Evolutionary conservation across 352 stramenopile genomes (phyloP).

Genomic region (Plasmopara muralis): DNA sequence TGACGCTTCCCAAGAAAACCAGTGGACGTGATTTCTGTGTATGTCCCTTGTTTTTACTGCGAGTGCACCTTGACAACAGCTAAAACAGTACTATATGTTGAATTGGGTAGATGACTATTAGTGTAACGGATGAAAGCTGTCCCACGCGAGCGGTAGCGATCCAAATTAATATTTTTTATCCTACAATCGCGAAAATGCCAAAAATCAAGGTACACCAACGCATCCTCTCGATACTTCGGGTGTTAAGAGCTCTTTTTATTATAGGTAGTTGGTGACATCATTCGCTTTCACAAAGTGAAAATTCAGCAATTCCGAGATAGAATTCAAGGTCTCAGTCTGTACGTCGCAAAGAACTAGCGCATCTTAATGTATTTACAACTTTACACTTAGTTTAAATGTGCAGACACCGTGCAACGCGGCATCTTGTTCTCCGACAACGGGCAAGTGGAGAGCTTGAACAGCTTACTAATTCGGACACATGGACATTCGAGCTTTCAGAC

Average conservation of each 20-base stretch:
- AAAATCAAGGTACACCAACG: constrained; percentile 39
- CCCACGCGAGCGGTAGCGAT: constrained; percentile 45
- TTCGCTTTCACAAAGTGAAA: constrained; percentile 71
- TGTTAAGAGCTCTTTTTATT: constrained; percentile 1
- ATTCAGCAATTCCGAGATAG: constrained; percentile 56
- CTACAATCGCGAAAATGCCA: constrained; percentile 50
- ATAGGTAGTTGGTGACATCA: constrained; percentile 66
- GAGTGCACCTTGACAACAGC: background rate
- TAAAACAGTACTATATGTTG: background rate
- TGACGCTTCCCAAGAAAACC: constrained; percentile 60
- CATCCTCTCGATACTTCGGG: background rate
- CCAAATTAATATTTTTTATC: constrained; percentile 62
- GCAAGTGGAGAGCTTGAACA: constrained; percentile 29
- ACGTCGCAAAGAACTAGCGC: constrained; percentile 5
- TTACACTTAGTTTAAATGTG: background rate
- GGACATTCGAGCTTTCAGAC: constrained; percentile 60
- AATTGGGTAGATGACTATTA: constrained; percentile 55
- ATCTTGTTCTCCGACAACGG: constrained; percentile 48
- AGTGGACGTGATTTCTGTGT: constrained; percentile 59
- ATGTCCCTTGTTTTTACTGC: constrained; percentile 15
- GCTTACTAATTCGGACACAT: constrained; percentile 40
- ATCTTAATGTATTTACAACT: background rate
- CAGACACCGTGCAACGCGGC: constrained; percentile 38
- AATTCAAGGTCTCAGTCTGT: constrained; percentile 53
- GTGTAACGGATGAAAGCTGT: constrained; percentile 57